Percentiles rank a stretch among this genome's conserved stretches.
These are phyloP conservation scores for Passiflora organensis DNA, from an alignment of 345 rosid genomes.

Conservation along the genomic window DNA sequence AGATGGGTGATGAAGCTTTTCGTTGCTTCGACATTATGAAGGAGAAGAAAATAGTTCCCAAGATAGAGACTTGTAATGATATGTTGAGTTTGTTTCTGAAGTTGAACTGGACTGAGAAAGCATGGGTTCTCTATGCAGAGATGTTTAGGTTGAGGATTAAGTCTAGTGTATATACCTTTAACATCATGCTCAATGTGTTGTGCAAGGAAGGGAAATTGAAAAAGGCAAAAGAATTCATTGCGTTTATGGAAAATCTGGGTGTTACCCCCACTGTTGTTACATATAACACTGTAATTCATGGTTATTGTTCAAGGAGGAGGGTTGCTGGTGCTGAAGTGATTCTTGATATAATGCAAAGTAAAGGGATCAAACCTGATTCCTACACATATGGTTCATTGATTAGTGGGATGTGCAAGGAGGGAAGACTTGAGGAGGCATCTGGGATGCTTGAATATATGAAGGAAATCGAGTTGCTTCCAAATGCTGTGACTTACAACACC, in stretches of 20 bases:
- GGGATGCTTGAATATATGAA: conserved; percentile 53
- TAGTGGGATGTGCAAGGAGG: conserved; percentile 73
- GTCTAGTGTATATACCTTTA: conserved; percentile 63
- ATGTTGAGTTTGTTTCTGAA: conserved; percentile 57
- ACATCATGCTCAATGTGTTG: conserved; percentile 83
- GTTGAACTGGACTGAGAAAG: conserved; percentile 48
- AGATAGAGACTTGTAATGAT: conserved; percentile 61
- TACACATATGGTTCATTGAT: conserved; percentile 72
- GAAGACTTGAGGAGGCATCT: conserved; percentile 60
- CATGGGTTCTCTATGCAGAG: conserved; percentile 91
- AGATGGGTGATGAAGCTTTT: conserved; percentile 53
- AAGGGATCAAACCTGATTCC: conserved; percentile 60
- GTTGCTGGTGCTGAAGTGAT: conserved; percentile 62
- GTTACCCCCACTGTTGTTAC: conserved; percentile 65
- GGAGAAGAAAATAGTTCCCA: conserved; percentile 58
- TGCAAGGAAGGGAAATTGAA: conserved; percentile 83
- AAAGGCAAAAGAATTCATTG: conserved; percentile 60
- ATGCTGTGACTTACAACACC: conserved; percentile 68
- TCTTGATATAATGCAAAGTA: conserved; percentile 52
- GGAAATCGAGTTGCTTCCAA: conserved; percentile 56
- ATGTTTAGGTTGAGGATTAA: conserved; percentile 80
- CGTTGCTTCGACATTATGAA: conserved; percentile 64
- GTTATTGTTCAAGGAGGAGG: conserved; percentile 61
- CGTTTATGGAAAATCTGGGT: conserved; percentile 59
- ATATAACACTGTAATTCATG: conserved; percentile 75